Conservation (phyloP, 2,329 filamentous ascomycete genomes). For the Epichloe sp. region DNA sequence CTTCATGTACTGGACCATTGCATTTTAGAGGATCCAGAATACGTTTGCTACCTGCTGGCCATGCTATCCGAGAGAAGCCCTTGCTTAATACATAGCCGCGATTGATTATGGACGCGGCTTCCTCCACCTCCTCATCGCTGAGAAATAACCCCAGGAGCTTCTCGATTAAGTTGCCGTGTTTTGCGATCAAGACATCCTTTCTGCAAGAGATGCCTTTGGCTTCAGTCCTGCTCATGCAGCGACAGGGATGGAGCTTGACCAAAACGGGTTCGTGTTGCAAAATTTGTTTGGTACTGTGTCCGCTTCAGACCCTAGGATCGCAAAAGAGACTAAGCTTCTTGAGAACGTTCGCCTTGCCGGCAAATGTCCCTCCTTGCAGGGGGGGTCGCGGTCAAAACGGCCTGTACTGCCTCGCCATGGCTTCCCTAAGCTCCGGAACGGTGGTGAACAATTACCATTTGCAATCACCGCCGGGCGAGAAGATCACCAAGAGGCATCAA, state of each 20-base stretch:
- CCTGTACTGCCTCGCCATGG: slow-evolving; percentile 44
- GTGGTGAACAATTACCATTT: slow-evolving; percentile 18
- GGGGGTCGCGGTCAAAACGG: slow-evolving; percentile 38
- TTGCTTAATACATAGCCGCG: slow-evolving; percentile 22
- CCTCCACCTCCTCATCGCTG: slow-evolving; percentile 23
- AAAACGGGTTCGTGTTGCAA: slow-evolving; percentile 2
- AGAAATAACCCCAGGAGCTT: slow-evolving; percentile 14
- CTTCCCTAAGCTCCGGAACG: slow-evolving; percentile 29
- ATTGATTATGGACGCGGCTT: slow-evolving; percentile 40
- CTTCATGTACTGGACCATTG: slow-evolving; percentile 27
- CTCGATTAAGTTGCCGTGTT: slow-evolving; percentile 20
- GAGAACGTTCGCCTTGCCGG: slow-evolving; percentile 9
- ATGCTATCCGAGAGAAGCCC: slow-evolving; percentile 8
- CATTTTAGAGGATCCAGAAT: slow-evolving; percentile 19
- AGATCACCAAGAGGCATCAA: too few species aligned
- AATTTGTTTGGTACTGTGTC: slow-evolving; percentile 1
- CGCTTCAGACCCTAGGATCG: slow-evolving; percentile 5
- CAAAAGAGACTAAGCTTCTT: slow-evolving; percentile 12
- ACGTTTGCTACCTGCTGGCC: slow-evolving; percentile 17
- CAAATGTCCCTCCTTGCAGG: slow-evolving; percentile 11
- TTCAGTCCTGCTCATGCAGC: slow-evolving; percentile 11
- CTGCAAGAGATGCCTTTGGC: slow-evolving; percentile 37
- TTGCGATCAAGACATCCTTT: slow-evolving; percentile 19
- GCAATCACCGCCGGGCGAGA: too few species aligned
- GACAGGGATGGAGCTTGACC: slow-evolving; percentile 2